Percentiles rank a stretch among this genome's conserved stretches.
phyloP scores from a whole-genome alignment of 495 filamentous ascomycete genomes.

The Elasticomyces elasticus region DNA sequence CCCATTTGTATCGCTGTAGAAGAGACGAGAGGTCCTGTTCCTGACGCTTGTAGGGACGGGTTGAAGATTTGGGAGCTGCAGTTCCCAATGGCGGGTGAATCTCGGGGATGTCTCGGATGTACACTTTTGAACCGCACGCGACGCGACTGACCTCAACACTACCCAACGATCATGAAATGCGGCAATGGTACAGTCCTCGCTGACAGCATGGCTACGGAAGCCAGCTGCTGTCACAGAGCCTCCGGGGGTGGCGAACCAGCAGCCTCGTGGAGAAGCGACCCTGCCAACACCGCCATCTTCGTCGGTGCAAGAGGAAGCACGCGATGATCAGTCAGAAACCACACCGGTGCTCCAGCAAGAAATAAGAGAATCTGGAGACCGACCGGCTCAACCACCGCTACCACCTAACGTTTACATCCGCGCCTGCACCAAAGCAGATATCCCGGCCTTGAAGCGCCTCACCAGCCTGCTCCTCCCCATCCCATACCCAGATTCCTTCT shows the following conservation, averaged over 20 bases:
- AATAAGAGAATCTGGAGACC: not conserved
- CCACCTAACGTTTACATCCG: slow-evolving; percentile 30
- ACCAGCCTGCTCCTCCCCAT: slow-evolving; percentile 79
- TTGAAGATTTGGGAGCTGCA: slow-evolving; percentile 7
- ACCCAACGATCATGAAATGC: not conserved
- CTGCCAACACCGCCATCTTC: slow-evolving; percentile 14
- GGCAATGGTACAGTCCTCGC: slow-evolving; percentile 30
- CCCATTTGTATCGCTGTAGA: slow-evolving; percentile 24
- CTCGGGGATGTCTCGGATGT: not conserved
- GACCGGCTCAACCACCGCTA: slow-evolving; percentile 14
- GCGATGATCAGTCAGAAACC: not conserved
- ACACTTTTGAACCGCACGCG: not conserved
- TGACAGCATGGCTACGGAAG: slow-evolving; percentile 33
- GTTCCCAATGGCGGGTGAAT: slow-evolving; percentile 1
- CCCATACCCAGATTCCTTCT: slow-evolving; percentile 79
- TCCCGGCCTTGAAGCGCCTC: slow-evolving; percentile 68
- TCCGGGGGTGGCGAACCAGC: not conserved
- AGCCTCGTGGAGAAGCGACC: slow-evolving; percentile 18
- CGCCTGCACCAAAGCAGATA: slow-evolving; percentile 33
- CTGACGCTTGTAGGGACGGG: not conserved
- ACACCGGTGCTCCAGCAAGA: not conserved
- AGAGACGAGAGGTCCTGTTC: not conserved
- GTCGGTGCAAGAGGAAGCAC: not conserved
- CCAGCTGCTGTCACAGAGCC: slow-evolving; percentile 20
- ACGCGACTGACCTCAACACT: not conserved